Conservation (phyloP, 306 rosid genomes). For the Ormosia semicastrata region DNA sequence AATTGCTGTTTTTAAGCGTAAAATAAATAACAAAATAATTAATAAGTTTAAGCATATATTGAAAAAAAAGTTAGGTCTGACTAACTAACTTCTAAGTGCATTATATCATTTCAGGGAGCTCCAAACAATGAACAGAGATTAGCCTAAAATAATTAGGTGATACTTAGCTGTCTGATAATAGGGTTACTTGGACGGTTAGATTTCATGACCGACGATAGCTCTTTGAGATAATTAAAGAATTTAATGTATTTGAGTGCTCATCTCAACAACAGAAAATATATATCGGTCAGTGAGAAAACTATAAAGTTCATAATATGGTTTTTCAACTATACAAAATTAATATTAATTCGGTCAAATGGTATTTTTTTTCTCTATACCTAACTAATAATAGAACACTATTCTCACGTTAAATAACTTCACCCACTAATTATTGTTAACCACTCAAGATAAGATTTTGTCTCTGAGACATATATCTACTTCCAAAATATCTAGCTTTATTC, state of each 20-base stretch:
- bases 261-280: background rate
- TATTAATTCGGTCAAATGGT: background rate
- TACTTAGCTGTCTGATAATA: slow-evolving; percentile 1
- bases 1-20: background rate
- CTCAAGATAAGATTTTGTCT: slow-evolving; percentile 15
- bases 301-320: background rate
- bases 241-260: background rate
- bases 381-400: slow-evolving; percentile 20
- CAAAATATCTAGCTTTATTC: background rate
- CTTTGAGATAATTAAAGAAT: background rate
- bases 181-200: background rate
- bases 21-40: background rate
- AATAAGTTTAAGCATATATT: background rate
- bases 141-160: slow-evolving; percentile 17
- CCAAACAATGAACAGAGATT: background rate
- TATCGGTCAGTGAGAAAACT: background rate
- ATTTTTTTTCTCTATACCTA: background rate
- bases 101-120: background rate
- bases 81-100: background rate
- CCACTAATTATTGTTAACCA: slow-evolving; percentile 4
- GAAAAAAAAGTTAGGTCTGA: background rate
- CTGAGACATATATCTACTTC: background rate
- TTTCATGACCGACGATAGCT: background rate
- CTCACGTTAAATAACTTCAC: background rate
- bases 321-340: background rate